Evolutionary conservation across 139 green algal species (phyloP), one percentile per base, ranked within the genome.

Genomic region (Chlamydomonas sp.): DNA sequence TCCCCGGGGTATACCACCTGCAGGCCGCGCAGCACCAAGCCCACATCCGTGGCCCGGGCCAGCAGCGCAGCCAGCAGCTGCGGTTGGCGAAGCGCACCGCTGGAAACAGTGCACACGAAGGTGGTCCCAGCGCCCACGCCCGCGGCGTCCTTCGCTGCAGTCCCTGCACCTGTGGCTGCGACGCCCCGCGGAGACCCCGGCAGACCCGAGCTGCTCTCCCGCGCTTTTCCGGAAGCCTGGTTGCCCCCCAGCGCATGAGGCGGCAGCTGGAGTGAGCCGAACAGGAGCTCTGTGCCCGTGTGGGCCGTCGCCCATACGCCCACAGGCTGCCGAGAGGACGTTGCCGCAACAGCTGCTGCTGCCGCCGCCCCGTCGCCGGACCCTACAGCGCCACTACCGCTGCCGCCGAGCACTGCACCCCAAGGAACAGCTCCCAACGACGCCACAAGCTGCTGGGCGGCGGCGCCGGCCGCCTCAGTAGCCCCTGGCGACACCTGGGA

Each of bases 1-100:
- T 89, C 85, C 5, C 61, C 18, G 2, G 69, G 31, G 75, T 88
- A 88, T 49, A 83, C 2, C 18, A 88, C 75, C 75, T 88, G 84
- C 75, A 88, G 75, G 17, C 84, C 84, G 18, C 63, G 57, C 57
- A 88, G 75, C 8, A 62, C 73, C 10, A 88, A 75, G 64, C 84
- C 84, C 49, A 88, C 14, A 18, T 63, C 17, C 2, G 49, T 63
- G 5, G 84, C 84, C 2, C 84, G 75, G 17, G 1, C 5, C 60
- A 88, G 18, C 3, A 83, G 57, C 49, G 20, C 10, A 4, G 3
- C 17, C 57, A 88, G 75, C 3, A 83, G 75, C 14, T 61, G 16
- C 20, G 84, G 75, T 3, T 64, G 0, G 2, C 57, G 63, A 8
- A 88, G 84, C 75, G 58, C 63, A 57, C 84, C 84, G 57, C 17